These are phyloP conservation scores for Fusarium circinatum DNA, from an alignment of 2,329 filamentous ascomycete genomes.

Conservation along the genomic window DNA sequence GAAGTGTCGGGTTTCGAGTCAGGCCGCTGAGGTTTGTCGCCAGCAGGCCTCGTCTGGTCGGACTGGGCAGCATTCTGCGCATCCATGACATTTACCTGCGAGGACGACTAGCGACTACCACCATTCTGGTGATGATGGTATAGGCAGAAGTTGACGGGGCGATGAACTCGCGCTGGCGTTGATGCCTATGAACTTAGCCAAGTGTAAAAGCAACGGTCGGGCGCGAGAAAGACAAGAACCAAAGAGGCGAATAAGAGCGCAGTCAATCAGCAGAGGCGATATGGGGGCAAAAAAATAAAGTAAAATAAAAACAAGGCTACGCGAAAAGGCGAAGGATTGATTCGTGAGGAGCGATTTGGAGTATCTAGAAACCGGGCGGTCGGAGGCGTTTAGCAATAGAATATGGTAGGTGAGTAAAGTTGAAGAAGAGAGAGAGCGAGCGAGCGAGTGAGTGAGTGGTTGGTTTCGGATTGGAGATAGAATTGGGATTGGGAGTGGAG, in stretches of 20 bases:
- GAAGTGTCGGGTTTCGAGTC: slow-evolving; percentile 35
- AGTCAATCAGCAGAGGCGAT: slow-evolving; percentile 6
- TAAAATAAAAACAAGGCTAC: slow-evolving; percentile 14
- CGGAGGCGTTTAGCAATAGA: slow-evolving; percentile 28
- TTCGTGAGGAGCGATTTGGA: slow-evolving; percentile 12
- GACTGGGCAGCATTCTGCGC: slow-evolving; percentile 74
- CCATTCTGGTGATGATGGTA: slow-evolving; percentile 62
- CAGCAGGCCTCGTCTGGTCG: slow-evolving; percentile 67
- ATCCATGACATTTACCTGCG: slow-evolving; percentile 74
- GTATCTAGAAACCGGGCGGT: slow-evolving; percentile 17
- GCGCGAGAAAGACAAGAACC: slow-evolving; percentile 21
- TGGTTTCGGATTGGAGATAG: slow-evolving; percentile 27
- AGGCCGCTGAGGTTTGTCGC: slow-evolving; percentile 62
- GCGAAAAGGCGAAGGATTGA: slow-evolving; percentile 12
- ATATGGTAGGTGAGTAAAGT: slow-evolving; percentile 3
- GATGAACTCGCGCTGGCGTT: slow-evolving; percentile 42
- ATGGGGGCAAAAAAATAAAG: slow-evolving; percentile 5
- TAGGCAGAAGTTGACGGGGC: slow-evolving; percentile 33
- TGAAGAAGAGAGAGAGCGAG: slow-evolving; percentile 5
- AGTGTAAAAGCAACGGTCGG: slow-evolving; percentile 21
- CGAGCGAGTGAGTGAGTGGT: not conserved
- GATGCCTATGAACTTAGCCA: slow-evolving; percentile 28
- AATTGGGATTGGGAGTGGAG: slow-evolving; percentile 33
- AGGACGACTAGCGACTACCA: slow-evolving; percentile 62
- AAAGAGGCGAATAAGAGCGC: slow-evolving; percentile 25